Percentiles rank a stretch among this genome's conserved stretches.
These are phyloP conservation scores for Aspergillus homomorphus DNA, from an alignment of 495 filamentous ascomycete genomes.

Conservation along the genomic window DNA sequence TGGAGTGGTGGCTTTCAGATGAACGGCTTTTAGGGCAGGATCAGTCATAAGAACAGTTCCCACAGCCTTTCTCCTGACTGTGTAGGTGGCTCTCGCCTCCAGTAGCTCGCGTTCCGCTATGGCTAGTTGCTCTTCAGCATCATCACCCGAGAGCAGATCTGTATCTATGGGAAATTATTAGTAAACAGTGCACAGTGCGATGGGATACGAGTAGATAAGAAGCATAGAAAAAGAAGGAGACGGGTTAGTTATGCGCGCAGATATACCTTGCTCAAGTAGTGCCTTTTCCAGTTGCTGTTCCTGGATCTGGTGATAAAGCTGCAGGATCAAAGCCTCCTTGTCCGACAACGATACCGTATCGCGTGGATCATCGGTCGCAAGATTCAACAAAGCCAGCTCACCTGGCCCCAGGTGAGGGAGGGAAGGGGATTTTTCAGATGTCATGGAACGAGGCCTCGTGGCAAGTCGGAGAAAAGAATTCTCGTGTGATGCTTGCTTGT, in stretches of 20 bases:
- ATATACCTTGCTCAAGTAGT: conserved; percentile 55
- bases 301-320: conserved; percentile 65
- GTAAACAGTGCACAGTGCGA: not conserved
- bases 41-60: conserved; percentile 64
- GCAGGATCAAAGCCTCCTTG: conserved; percentile 59
- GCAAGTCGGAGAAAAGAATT: conserved; percentile 22
- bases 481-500: conserved; percentile 33
- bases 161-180: conserved; percentile 21
- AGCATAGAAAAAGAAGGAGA: conserved; percentile 5
- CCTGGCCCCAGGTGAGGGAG: conserved; percentile 37
- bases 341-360: conserved; percentile 56
- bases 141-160: conserved; percentile 35
- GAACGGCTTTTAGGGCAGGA: conserved; percentile 73
- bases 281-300: conserved; percentile 68
- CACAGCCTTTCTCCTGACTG: conserved; percentile 62
- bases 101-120: conserved; percentile 62
- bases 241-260: not conserved
- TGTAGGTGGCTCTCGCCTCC: conserved; percentile 64
- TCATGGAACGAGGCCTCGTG: conserved; percentile 39
- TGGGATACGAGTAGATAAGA: not conserved
- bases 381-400: conserved; percentile 38
- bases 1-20: conserved; percentile 61
- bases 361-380: conserved; percentile 41
- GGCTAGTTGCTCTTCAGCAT: conserved; percentile 50
- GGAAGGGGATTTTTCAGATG: conserved; percentile 32